These are phyloP conservation scores for Chrysoporthe austroafricana DNA, from an alignment of 2,329 filamentous ascomycete genomes.

Conservation along the genomic window DNA sequence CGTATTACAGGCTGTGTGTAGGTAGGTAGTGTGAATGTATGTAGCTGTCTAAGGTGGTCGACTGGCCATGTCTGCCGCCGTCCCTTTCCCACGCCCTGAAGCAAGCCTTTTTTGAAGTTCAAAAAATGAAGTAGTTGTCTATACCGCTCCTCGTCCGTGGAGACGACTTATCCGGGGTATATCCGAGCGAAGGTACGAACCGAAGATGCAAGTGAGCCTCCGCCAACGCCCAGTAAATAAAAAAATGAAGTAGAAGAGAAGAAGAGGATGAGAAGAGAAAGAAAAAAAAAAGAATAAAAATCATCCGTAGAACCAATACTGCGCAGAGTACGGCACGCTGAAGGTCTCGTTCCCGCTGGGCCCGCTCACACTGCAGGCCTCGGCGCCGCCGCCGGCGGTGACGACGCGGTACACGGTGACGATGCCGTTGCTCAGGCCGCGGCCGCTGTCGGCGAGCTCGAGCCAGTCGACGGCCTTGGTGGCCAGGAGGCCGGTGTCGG, in stretches of 20 bases:
- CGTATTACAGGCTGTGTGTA: not conserved
- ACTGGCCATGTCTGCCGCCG: not conserved
- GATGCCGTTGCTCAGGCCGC: slow-evolving; percentile 37
- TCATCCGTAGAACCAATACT: slow-evolving; percentile 60
- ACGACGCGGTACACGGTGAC: slow-evolving; percentile 58
- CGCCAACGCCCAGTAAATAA: not conserved
- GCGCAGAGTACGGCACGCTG: slow-evolving; percentile 60
- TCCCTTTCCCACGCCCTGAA: not conserved
- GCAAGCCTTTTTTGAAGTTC: too few species aligned
- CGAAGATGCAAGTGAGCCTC: not conserved
- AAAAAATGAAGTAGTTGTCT: not conserved
- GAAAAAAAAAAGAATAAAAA: not conserved
- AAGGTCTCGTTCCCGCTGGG: slow-evolving; percentile 41
- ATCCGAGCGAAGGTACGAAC: slow-evolving; percentile 14
- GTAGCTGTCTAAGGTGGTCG: not conserved
- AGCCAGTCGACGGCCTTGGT: slow-evolving; percentile 62
- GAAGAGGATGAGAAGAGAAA: not conserved
- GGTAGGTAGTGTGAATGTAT: not conserved
- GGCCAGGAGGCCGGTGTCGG: slow-evolving; percentile 49
- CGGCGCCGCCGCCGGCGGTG: slow-evolving; percentile 54
- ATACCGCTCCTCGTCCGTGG: not conserved
- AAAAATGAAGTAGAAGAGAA: not conserved
- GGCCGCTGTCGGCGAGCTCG: slow-evolving; percentile 42
- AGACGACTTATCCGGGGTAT: slow-evolving; percentile 5
- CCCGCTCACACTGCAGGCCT: slow-evolving; percentile 48